A percentile compares a stretch with the other conserved stretches of the same genome.
These are phyloP conservation scores for Colletotrichum melonis DNA, from an alignment of 2,329 filamentous ascomycete genomes.

Conservation along the genomic window DNA sequence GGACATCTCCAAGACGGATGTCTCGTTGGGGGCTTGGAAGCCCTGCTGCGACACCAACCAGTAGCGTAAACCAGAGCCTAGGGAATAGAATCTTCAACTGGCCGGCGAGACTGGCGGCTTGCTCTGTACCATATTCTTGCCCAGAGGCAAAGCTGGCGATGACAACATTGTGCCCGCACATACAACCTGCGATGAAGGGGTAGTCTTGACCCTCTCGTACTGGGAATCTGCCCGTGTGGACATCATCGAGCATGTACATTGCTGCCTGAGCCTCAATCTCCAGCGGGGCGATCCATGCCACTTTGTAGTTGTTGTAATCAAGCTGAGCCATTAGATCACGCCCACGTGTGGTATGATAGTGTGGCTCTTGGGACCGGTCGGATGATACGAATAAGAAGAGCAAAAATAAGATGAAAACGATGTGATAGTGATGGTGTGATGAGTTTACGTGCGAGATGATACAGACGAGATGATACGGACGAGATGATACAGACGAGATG, in stretches of 20 bases:
- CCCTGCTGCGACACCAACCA: conserved; percentile 50
- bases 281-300: conserved; percentile 52
- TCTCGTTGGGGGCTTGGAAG: conserved; percentile 46
- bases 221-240: conserved; percentile 46
- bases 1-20: conserved; percentile 52
- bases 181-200: conserved; percentile 48
- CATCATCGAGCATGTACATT: conserved; percentile 46
- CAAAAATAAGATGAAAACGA: not conserved
- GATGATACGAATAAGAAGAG: not conserved
- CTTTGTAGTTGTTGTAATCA: conserved; percentile 40
- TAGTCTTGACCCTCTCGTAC: conserved; percentile 47
- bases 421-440: not conserved
- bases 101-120: conserved; percentile 46
- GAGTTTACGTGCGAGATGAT: not conserved
- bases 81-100: conserved; percentile 48
- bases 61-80: conserved; percentile 49
- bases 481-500: no score
- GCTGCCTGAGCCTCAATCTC: conserved; percentile 50
- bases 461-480: not conserved
- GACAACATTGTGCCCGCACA: conserved; percentile 49
- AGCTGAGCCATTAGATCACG: not conserved
- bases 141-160: conserved; percentile 48
- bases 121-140: conserved; percentile 47
- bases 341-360: not conserved
- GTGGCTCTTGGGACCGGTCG: not conserved